Base-by-base conservation (phyloP, 805 yeast genomes). In the Pichia occidentalis region DNA sequence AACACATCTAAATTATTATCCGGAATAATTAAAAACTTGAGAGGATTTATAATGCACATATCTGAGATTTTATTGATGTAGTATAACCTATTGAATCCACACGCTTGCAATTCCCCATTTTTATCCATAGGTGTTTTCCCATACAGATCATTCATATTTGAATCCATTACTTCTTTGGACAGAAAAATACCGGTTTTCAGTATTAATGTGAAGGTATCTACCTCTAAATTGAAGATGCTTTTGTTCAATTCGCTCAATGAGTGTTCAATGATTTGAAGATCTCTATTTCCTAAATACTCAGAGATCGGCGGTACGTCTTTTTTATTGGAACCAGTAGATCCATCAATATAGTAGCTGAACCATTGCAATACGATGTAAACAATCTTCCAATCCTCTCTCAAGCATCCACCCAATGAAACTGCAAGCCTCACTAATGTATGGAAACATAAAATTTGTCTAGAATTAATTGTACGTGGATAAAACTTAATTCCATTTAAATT, bases 341-440 rank as follows among this genome's bases (percentile, higher is more conserved):
- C 90, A 51, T 77, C 67, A n/a, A 81, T 49, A 47, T 65, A 82
- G 50, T 77, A 83, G 39, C 82, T 77, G 34, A 80, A 68, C 94
- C 94, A 84, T 57, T 83, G 94, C 40, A 86, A 65, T 0, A 94
- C 72, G 4, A 73, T 67, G 14, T 79, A 52, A 4, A 80, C 55
- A 13, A 68, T 68, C 10, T 61, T 57, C 97, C 97, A 90, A 23
- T 82, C 74, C 3, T 61, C 54, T 5, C 71, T 71, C 12, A 90
- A 65, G 1, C 77, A 71, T 1, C 88, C 73, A 0, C 96, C 97
- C n/a, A 90, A 59, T 0, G 95, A 83, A 3, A 79, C 70, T 0
- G 90, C 87, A 34, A 90, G 63, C 43, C 85, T 83, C 4, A 80
- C 63, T 26, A 90, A 58, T 0, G 95, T 96, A 34, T 95, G 67